Evolutionary conservation across 208 protist genomes (phyloP), one percentile per base, ranked within the genome.

Genomic region (Tritrichomonas foetus): DNA sequence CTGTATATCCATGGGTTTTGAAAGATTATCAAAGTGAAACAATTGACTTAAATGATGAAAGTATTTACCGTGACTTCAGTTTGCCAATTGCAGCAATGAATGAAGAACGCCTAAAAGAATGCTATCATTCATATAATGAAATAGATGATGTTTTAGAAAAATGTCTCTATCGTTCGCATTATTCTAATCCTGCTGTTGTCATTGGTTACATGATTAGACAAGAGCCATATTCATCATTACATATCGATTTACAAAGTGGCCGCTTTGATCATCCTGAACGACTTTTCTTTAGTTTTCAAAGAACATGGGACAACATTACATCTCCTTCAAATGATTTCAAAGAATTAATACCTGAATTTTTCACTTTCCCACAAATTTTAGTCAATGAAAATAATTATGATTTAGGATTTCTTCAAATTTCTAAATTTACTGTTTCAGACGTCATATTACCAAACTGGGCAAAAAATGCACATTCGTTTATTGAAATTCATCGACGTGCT

Each of bases 371-470:
- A 30, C 14, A 69, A 11, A 47, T 93, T 9, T 64, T 93, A 3
- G 44, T 22, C 3, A 93, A 93, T 50, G 14, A 8, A 3, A 36
- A 93, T 22, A 47, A 55, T 20, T 93, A 44, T 33, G 57, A 93
- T 33, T 74, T 93, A 30, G 89, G 89, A 33, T 9, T n/a, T 22
- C n/a, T 57, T 1, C 25, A 25, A 61, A 30, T 0, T 3, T 20
- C 20, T 0, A 82, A 44, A 22, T 61, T 22, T 61, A 3, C 3
- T 13, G 47, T 89, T 39, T 0, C n/a, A 3, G 78, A 94, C 50
- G 96, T 96, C n/a, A 0, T 53, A 53, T 92, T 96, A 16, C 96
- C 96, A 1, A 61, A n/a, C 27, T 96, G 95, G 95, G 95, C 95
- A 0, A 64, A 72, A 27, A 69, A n/a, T 30, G 41, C 89, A 8